Conservation (phyloP, 208 protist genomes). For the Wallacemonas sp. region DNA sequence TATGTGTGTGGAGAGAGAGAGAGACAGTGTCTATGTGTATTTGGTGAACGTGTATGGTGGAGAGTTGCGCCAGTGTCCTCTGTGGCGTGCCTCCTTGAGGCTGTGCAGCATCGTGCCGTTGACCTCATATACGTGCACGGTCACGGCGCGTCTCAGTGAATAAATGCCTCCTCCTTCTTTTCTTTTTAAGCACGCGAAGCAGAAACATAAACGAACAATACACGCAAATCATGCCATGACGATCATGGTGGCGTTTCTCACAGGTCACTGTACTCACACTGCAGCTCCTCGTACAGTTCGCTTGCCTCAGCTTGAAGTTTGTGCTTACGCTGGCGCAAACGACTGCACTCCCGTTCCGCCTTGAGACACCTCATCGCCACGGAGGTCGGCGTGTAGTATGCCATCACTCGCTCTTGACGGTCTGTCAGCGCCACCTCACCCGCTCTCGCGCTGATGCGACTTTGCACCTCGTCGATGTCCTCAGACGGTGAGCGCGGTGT, state of each 20-base stretch:
- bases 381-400: constrained; percentile 17
- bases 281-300: constrained; percentile 47
- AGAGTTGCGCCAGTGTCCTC: no score
- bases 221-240: no score
- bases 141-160: no score
- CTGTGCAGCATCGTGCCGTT: no score
- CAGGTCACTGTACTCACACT: constrained; percentile 44
- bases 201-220: neutral
- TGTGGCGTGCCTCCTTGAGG: no score
- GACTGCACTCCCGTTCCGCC: constrained; percentile 21
- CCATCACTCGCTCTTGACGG: neutral
- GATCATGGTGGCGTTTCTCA: no score
- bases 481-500: no score
- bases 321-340: constrained; percentile 16
- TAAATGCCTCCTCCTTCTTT: no score
- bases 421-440: neutral
- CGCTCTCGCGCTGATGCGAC: neutral
- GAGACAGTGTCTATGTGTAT: no score
- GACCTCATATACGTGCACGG: no score
- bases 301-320: constrained; percentile 19
- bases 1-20: no score
- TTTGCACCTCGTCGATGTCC: constrained; percentile 10
- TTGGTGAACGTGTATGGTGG: no score
- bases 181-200: neutral
- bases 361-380: constrained; percentile 23